Base-by-base conservation (phyloP, 228 moss, liverwort and hornwort species). In the Sphagnum magellanicum region DNA sequence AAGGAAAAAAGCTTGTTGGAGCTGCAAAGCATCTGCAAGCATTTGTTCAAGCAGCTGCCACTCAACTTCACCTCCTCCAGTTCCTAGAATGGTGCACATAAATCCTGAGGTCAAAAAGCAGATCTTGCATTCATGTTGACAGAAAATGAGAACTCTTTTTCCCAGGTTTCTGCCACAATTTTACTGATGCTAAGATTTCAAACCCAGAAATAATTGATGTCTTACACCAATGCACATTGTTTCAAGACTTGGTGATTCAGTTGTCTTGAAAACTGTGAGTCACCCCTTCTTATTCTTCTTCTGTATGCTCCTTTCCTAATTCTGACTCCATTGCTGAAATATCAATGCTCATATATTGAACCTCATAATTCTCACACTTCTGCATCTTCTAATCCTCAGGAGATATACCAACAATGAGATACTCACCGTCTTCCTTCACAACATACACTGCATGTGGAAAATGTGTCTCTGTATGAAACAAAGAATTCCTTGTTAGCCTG, bases 381-480 rank as follows among this genome's bases (percentile, higher is more conserved):
- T 58, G 58, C 58, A 4, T 61, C 49, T 48, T 67, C n/a, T 70
- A 50, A 72, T 17, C 32, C 32, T 32, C 32, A 32, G 3, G 32
- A 32, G 32, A 32, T 32, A 32, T 64, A 5, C 67, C 72, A 53
- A 70, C 75, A 10, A 72, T 14, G 15, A 81, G 66, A 67, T 67
- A 63, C 51, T 75, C 67, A 6, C 47, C 60, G 70, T 81, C 78
- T 48, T n/a, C 53, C 67, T 75, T 73, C 46, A 63, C 9, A 59
- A 60, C 55, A 59, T 75, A 70, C 47, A 75, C 75, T 63, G 67
- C 78, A 32, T 70, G 73, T 15, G 75, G 75, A 60, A 70, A 63
- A 77, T 70, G 69, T 14, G 72, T 75, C 49, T 78, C 78, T 78
- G 78, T 67, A 60, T 60, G 4, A 58, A 9, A 14, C 58, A 9